Conservation (phyloP, 140 eudicot genomes). For the Artemisia princeps region DNA sequence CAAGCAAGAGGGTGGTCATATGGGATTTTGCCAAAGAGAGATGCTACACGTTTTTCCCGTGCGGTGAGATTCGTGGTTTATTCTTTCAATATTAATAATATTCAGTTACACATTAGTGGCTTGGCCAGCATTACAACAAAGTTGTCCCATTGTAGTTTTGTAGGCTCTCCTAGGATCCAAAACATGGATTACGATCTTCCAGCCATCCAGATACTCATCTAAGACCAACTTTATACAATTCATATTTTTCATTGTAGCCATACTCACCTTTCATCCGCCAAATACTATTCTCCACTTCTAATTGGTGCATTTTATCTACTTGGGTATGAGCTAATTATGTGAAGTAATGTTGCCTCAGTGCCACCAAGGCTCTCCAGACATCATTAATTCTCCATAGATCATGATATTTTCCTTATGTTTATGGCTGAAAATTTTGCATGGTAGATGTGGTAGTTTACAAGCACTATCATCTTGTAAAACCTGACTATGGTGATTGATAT, state of each 20-base stretch:
- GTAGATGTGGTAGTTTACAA: no score
- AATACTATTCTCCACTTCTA: not conserved
- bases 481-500: no score
- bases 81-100: not conserved
- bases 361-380: no score
- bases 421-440: no score
- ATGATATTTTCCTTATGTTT: no score
- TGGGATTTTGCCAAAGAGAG: constrained; percentile 89
- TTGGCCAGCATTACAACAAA: no score
- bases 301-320: not conserved
- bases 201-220: not conserved
- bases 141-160: no score
- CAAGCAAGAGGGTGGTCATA: constrained; percentile 92
- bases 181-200: not conserved
- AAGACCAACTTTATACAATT: not conserved
- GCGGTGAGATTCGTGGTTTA: constrained; percentile 46
- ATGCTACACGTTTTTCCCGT: constrained; percentile 84
- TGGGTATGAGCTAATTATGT: not conserved
- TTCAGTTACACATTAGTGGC: not conserved
- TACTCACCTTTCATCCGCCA: not conserved
- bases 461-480: no score
- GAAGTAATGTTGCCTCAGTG: no score
- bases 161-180: not conserved
- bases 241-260: not conserved
- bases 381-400: no score